Conservation (phyloP, 2,329 filamentous ascomycete genomes). For the Beauveria sp. region DNA sequence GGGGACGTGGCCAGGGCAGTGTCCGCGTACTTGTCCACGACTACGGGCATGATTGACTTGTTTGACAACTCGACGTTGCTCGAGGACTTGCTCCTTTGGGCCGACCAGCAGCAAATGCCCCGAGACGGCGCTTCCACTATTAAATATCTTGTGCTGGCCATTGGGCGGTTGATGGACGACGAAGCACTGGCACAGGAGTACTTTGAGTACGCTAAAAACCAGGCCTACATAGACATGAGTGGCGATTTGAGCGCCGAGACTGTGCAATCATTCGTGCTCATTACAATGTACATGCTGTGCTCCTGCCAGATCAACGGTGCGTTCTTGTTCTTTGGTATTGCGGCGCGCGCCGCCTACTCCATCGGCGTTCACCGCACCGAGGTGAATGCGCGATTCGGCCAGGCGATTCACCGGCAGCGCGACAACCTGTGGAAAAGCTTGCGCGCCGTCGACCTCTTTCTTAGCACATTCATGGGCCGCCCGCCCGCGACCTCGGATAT, state of each 20-base stretch:
- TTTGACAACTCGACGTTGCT: conserved; percentile 35
- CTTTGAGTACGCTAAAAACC: conserved; percentile 42
- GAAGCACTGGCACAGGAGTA: conserved; percentile 35
- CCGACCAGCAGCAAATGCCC: conserved; percentile 23
- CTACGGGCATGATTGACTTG: conserved; percentile 40
- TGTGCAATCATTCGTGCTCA: conserved; percentile 42
- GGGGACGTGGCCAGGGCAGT: conserved; percentile 24
- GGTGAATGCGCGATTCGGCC: conserved; percentile 44
- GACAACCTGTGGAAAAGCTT: conserved; percentile 49
- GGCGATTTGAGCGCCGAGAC: conserved; percentile 41
- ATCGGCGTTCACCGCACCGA: conserved; percentile 47
- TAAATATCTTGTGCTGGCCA: conserved; percentile 43
- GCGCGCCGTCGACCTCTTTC: conserved; percentile 42
- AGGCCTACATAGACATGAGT: conserved; percentile 36
- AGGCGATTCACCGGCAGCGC: conserved; percentile 33
- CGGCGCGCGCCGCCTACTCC: conserved; percentile 44
- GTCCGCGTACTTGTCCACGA: conserved; percentile 30
- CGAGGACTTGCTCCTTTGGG: conserved; percentile 36
- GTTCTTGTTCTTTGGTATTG: conserved; percentile 47
- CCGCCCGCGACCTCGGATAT: conserved; percentile 46
- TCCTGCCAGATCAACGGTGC: conserved; percentile 49
- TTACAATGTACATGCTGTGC: conserved; percentile 47
- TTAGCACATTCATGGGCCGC: conserved; percentile 47
- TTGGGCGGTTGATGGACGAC: conserved; percentile 37
- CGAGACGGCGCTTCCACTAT: conserved; percentile 34